phyloP scores from a whole-genome alignment of 2,329 filamentous ascomycete species.

The Setomelanomma holmii region DNA sequence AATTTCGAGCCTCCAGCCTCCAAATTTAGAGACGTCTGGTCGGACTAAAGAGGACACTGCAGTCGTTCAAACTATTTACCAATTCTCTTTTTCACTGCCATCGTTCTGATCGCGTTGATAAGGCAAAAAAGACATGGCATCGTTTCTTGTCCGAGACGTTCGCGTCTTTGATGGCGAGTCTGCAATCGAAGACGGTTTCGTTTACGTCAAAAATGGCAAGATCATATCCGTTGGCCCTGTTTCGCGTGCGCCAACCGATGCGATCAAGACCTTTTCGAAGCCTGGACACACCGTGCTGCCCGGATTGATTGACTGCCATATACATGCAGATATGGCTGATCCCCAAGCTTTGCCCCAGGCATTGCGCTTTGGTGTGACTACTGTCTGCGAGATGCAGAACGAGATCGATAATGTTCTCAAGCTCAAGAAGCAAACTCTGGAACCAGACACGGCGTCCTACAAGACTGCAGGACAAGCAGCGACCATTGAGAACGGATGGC shows the following conservation, averaged over 20 bases:
- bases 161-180: conserved; percentile 57
- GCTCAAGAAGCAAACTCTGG: conserved; percentile 34
- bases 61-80: no score
- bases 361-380: conserved; percentile 60
- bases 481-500: conserved; percentile 62
- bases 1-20: no score
- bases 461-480: conserved; percentile 59
- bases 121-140: conserved; percentile 29
- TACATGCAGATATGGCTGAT: conserved; percentile 55
- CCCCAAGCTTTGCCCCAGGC: conserved; percentile 52
- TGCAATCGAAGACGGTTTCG: conserved; percentile 50
- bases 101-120: no score
- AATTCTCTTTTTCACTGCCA: no score
- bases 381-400: conserved; percentile 59
- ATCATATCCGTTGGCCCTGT: conserved; percentile 44
- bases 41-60: no score
- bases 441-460: conserved; percentile 54
- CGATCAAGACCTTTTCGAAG: conserved; percentile 47
- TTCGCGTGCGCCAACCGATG: conserved; percentile 19
- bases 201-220: conserved; percentile 52
- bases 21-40: no score
- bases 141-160: conserved; percentile 53
- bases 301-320: conserved; percentile 60
- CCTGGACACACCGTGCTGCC: conserved; percentile 58
- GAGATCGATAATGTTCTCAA: conserved; percentile 38